Base-by-base conservation (phyloP, 192 early-diverging fungal species). In the Coemansia sp. region DNA sequence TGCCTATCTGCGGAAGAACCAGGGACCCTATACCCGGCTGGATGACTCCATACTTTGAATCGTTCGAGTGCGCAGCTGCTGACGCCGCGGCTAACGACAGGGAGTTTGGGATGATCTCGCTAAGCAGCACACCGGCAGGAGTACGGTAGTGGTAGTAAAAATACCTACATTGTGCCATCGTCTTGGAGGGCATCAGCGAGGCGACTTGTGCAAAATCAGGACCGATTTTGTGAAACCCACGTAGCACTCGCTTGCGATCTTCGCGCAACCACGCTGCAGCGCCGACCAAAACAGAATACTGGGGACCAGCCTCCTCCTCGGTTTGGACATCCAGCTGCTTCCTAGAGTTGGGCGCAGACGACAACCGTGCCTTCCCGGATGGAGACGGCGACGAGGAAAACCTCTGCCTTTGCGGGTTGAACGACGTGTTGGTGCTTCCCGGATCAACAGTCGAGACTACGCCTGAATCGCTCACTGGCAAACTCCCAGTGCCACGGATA, bases 101-200 rank as follows among this genome's bases (percentile, higher is more conserved):
- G 19, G 56, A 33, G 42, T 46, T 60, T 6, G 66, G 50, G 19
- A 74, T 64, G 11, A 64, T 48, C 49, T 73, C 71, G 53, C 76
- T 74, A 7, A 79, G 41, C 62, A 74, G 32, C 13, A 34, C 33
- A 9, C 76, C 76, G 1, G 45, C 52, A 13, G 76, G 76, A 2
- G 89, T 87, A 35, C 88, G 88, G 69, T 89, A 89, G 59, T 90
- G 87, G 70, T 88, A 83, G 65, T 88, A 93, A 66, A 90, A 92
- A 52, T 91, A 90, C 40, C 86, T 82, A 61, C 92, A 93, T 67
- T 94, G 89, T 32, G 86, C 87, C 56, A 83, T 87, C 3, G 90
- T 90, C 71, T 94, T 93, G 4, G 89, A 88, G 5, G 88, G 87
- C 57, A 94, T 88, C 56, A 86, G 69, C 17, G 71, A 76, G 2